Base-by-base conservation (phyloP, 768 basidiomycete species). In the Lactifluus pinguis region DNA sequence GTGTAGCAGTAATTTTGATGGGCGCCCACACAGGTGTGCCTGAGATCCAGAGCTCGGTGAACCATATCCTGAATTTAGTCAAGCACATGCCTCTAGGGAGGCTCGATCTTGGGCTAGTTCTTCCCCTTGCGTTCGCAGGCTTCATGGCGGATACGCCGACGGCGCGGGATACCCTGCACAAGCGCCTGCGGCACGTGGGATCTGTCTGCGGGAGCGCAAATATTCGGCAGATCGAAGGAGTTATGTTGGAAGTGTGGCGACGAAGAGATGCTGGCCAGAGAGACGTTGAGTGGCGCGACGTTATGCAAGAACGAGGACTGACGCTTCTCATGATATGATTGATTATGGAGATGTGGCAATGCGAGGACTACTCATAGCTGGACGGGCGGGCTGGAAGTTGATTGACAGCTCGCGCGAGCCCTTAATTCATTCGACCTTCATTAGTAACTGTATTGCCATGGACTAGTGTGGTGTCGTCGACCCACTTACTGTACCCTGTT, bases 281-380 rank as follows among this genome's bases (percentile, higher is more conserved):
- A 30, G 55, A 59, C 34, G 53, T 65, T 21, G 60, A 61, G 25
- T 66, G 65, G 65, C 59, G 65, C 38, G 65, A 66, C 0, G 59
- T 66, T 45, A 66, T 66, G 65, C 65, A 59, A 34, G 65, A 65
- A 15, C 63, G 57, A 19, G 65, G 65, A 39, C 57, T 61, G 17
- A 65, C 63, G 53, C 59, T 65, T 61, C 56, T 66, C 50, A 59
- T 66, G 55, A 57, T 66, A 49, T 66, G 57, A 65, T 38, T 13
- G 13, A n/a, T 38, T 41, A 29, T 50, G 30, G 30, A 45, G 32
- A 53, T 21, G 52, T 38, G 50, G 45, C 25, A 17, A 49, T 14
- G 53, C 21, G 34, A 62, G 21, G 41, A 62, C 41, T 54, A 49
- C 39, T 42, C 36, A 19, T 57, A 62, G 42, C 30, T 49, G 55